Percentiles rank a stretch among this genome's conserved stretches.
Conservation (phyloP, 305 asterid genomes). For the Fraxinus sp. region DNA sequence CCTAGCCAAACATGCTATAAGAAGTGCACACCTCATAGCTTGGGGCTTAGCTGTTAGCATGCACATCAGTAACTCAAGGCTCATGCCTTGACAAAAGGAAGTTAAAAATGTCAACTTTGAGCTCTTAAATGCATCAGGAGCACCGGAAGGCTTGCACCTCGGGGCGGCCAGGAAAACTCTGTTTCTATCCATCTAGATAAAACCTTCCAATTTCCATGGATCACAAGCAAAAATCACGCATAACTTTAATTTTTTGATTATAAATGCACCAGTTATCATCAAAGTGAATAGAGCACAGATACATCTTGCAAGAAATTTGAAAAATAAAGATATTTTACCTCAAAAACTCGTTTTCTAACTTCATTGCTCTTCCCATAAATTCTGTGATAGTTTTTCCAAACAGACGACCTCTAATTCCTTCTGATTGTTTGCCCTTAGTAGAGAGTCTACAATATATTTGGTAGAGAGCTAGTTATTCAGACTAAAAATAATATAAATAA, state of each 20-base stretch:
- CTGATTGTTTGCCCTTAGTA: constrained; percentile 32
- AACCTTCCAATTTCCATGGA: neutral
- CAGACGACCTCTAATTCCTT: constrained; percentile 34
- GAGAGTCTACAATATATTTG: constrained; percentile 38
- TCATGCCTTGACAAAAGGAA: neutral
- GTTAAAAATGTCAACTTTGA: neutral
- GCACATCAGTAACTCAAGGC: neutral
- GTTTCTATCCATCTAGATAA: neutral
- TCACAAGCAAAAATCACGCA: neutral
- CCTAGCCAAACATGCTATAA: neutral
- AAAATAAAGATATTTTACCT: constrained; percentile 46
- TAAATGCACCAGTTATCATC: neutral
- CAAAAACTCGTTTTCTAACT: constrained; percentile 54
- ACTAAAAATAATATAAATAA: constrained; percentile 10
- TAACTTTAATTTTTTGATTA: neutral
- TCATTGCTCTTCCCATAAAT: constrained; percentile 48
- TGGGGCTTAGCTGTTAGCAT: neutral
- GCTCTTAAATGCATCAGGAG: neutral
- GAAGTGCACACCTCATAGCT: neutral
- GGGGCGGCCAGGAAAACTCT: neutral
- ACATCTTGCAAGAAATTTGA: neutral
- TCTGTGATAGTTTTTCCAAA: constrained; percentile 37
- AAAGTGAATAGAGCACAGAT: neutral
- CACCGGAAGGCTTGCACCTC: neutral
- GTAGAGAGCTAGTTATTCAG: constrained; percentile 8